A percentile compares a stretch with the other conserved stretches of the same genome.
phyloP scores from a whole-genome alignment of 441 rosid genomes.

The Pelargonium australe region DNA sequence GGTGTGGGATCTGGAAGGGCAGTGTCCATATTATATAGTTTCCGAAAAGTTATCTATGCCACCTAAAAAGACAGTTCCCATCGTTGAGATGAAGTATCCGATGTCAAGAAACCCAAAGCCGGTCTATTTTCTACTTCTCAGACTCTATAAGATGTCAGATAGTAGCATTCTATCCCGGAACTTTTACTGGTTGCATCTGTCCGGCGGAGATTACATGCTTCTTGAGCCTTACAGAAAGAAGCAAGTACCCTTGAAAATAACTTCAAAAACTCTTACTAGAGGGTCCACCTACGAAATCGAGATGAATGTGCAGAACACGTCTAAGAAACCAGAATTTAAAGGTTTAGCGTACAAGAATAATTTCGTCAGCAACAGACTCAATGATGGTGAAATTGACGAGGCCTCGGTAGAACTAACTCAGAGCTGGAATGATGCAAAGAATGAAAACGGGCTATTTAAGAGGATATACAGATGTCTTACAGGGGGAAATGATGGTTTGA shows the following conservation, averaged over 20 bases:
- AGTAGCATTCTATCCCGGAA: conserved; percentile 67
- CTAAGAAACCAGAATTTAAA: conserved; percentile 35
- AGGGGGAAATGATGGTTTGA: conserved; percentile 26
- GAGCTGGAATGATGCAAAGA: conserved; percentile 21
- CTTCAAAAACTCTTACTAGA: conserved; percentile 37
- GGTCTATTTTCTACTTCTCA: conserved; percentile 83
- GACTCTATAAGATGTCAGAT: conserved; percentile 61
- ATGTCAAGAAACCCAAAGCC: conserved; percentile 64
- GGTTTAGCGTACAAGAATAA: conserved; percentile 32
- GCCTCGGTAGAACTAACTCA: conserved; percentile 24
- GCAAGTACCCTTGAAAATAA: conserved; percentile 62
- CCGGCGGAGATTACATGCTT: conserved; percentile 70
- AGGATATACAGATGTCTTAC: conserved; percentile 34
- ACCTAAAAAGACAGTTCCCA: conserved; percentile 49
- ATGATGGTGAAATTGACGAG: conserved; percentile 30
- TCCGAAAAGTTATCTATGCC: conserved; percentile 49
- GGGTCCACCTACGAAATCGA: conserved; percentile 68
- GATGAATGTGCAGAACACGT: conserved; percentile 57
- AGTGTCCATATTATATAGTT: conserved; percentile 58
- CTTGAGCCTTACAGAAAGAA: conserved; percentile 67
- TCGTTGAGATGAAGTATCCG: conserved; percentile 71
- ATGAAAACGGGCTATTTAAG: conserved; percentile 32
- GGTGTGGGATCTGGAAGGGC: conserved; percentile 83
- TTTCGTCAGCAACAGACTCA: conserved; percentile 20
- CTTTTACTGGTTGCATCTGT: conserved; percentile 86